Evolutionary conservation across 495 filamentous ascomycete species (phyloP), one percentile per base, ranked within the genome.

Genomic region (Aspergillus indologenus): DNA sequence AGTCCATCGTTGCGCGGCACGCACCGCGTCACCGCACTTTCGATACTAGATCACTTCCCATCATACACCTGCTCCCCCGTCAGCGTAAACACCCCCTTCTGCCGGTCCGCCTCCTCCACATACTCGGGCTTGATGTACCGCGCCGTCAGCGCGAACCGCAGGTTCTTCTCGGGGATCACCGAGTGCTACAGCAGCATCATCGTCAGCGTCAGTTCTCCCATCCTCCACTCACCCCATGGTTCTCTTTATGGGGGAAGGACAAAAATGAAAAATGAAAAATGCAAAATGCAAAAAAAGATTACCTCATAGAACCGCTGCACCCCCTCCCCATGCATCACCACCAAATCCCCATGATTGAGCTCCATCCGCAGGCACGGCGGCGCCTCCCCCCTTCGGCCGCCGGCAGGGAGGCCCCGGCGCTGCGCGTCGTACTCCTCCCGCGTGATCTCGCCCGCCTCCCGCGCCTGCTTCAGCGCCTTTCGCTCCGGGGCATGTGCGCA

Each of bases 271-370:
- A 24, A 18, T 47, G 21, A 29, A 43, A 19, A 17, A n/a, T 79
- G 52, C n/a, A n/a, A n/a, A n/a, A n/a, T n/a, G n/a, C n/a, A n/a
- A n/a, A n/a, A n/a, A n/a, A n/a, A n/a, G n/a, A n/a, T n/a, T 66
- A 87, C 88, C 70, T 92, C 89, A 59, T 85, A 93, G 29, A 81
- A 78, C 60, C 82, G 81, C 65, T 96, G 92, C 26, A 96, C 83
- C 1, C 75, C 65, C 0, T 74, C 74, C 0, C 91, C 91, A 64
- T 90, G 83, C 92, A 96, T 96, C 2, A 95, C 79, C 23, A 95
- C 79, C 47, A 92, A 77, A 65, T 95, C 91, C 0, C 92, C 92
- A 67, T 96, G 92, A 29, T 81, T 68, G 29, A 96, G 78, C 1
- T 71, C 63, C 50, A 75, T 65, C n/a, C 67, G 70, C 17, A 81